Conservation (phyloP, 306 rosid genomes). For the Lathyrus oleraceus region DNA sequence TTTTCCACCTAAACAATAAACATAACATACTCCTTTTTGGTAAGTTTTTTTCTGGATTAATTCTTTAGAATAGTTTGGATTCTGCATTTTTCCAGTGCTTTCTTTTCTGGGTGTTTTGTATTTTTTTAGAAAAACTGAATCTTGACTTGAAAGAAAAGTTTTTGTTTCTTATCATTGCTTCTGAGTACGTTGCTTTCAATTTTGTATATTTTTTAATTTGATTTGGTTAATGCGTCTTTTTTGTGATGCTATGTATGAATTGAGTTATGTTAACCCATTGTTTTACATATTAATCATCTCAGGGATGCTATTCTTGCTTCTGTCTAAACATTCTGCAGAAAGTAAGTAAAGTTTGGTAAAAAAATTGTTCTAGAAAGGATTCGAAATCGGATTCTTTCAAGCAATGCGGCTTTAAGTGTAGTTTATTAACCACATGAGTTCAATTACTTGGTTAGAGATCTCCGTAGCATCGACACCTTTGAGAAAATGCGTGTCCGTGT, state of each 20-base stretch:
- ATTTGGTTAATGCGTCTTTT: background rate
- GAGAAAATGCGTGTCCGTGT: too few species aligned
- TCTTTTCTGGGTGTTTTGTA: conserved; percentile 21
- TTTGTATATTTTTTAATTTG: background rate
- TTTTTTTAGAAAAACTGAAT: conserved; percentile 12
- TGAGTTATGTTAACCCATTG: conserved; percentile 4
- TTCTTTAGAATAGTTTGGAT: conserved; percentile 8
- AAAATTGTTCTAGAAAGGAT: background rate
- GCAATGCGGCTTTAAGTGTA: background rate
- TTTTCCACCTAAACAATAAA: conserved; percentile 32
- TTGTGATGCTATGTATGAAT: background rate
- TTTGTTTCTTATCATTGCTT: conserved; percentile 14
- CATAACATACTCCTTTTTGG: conserved; percentile 22
- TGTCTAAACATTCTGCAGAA: background rate
- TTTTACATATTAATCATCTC: background rate
- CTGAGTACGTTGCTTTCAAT: conserved; percentile 22
- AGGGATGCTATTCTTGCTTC: background rate
- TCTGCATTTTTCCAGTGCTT: conserved; percentile 19
- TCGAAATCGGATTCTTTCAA: background rate
- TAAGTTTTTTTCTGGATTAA: conserved; percentile 29
- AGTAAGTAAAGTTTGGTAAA: background rate
- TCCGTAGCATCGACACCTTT: too few species aligned
- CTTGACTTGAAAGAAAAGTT: conserved; percentile 10
- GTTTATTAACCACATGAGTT: background rate
- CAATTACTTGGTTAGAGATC: background rate